Conservation (phyloP, 768 basidiomycete species). For the Basidioascus undulatus region DNA sequence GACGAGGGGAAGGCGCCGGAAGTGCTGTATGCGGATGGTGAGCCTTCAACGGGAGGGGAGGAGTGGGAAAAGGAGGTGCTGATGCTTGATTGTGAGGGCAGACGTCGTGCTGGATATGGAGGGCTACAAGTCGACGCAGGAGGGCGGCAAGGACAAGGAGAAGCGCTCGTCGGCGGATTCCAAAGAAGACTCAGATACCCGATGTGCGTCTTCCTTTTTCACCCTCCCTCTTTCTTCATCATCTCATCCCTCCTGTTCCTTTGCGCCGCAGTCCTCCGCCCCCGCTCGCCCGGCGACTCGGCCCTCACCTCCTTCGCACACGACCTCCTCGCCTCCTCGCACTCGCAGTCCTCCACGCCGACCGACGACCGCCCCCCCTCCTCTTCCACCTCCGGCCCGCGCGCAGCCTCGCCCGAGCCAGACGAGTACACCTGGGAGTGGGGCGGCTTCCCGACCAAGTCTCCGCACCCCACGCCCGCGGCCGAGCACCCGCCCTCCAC, state of each 20-base stretch:
- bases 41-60: not conserved
- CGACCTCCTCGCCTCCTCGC: too few species aligned
- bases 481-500: conserved; percentile 32
- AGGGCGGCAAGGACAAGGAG: conserved; percentile 1
- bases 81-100: conserved; percentile 13
- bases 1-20: conserved; percentile 30
- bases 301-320: too few species aligned
- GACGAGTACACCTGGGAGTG: conserved; percentile 86
- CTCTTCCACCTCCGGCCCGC: too few species aligned
- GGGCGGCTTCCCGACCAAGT: conserved; percentile 73
- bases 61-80: not conserved
- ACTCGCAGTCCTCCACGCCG: too few species aligned
- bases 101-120: conserved; percentile 60
- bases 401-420: too few species aligned
- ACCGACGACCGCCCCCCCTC: too few species aligned
- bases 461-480: too few species aligned
- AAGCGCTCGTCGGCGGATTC: too few species aligned
- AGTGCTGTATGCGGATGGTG: conserved; percentile 39
- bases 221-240: too few species aligned
- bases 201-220: not conserved
- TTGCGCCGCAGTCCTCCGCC: too few species aligned
- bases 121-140: conserved; percentile 41
- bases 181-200: not conserved
- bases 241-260: too few species aligned
- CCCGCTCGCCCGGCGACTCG: too few species aligned